These are phyloP conservation scores for Capsicum baccatum DNA, from an alignment of 257 asterid genomes.

Conservation along the genomic window DNA sequence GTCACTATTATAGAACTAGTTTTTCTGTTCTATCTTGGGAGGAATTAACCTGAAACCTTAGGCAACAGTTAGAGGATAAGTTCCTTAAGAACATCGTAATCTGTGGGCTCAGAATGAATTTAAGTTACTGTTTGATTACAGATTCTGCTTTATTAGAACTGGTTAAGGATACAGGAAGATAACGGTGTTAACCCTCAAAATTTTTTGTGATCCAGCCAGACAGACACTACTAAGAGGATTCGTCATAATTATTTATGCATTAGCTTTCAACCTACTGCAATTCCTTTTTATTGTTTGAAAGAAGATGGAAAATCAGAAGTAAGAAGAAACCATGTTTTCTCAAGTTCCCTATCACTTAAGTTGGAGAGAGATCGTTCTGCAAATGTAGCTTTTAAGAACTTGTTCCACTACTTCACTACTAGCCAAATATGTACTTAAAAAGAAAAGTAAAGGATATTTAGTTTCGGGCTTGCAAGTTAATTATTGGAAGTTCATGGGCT, in stretches of 20 bases:
- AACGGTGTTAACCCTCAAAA: not conserved
- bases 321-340: not conserved
- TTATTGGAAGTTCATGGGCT: not conserved
- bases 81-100: not conserved
- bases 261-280: not conserved
- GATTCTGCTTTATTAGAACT: not conserved
- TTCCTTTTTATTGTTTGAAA: not conserved
- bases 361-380: not conserved
- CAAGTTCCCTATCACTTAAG: not conserved
- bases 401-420: not conserved
- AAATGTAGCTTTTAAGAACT: not conserved
- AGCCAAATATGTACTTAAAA: not conserved
- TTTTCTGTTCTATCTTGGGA: not conserved
- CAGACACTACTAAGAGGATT: constrained; percentile 10
- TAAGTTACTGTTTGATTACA: not conserved
- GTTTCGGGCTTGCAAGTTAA: not conserved
- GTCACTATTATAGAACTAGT: not conserved
- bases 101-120: not conserved
- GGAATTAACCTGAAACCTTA: not conserved
- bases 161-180: not conserved
- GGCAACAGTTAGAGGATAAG: not conserved
- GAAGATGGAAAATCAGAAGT: not conserved
- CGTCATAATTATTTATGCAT: not conserved
- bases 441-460: not conserved
- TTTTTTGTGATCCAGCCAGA: not conserved